Conservation (phyloP, 495 filamentous ascomycete species). For the Peziza echinospora region DNA sequence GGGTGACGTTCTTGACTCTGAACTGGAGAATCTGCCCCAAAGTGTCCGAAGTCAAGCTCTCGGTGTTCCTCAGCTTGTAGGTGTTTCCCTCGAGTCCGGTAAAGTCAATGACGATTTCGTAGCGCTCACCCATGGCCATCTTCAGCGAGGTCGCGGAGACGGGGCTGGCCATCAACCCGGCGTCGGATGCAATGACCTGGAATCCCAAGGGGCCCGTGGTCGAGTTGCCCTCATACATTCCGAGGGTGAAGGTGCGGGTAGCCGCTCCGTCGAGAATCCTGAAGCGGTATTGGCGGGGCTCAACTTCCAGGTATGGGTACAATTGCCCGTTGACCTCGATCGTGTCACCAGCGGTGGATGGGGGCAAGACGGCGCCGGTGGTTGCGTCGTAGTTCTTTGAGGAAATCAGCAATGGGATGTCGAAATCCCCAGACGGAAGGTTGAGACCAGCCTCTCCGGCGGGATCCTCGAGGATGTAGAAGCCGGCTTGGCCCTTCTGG, state of each 20-base stretch:
- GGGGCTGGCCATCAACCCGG: constrained; percentile 25
- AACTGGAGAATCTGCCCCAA: constrained; percentile 29
- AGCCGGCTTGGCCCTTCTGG: constrained; percentile 33
- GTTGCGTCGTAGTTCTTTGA: constrained; percentile 28
- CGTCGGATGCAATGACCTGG: constrained; percentile 30
- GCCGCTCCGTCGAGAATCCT: constrained; percentile 30
- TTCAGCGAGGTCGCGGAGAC: constrained; percentile 20
- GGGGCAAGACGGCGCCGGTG: constrained; percentile 24
- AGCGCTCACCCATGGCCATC: constrained; percentile 34
- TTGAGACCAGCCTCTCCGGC: constrained; percentile 24
- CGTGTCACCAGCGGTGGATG: neutral
- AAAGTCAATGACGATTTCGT: constrained; percentile 35
- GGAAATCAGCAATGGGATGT: constrained; percentile 29
- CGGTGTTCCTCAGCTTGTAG: constrained; percentile 26
- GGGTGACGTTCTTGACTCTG: constrained; percentile 25
- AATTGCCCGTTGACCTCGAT: constrained; percentile 30
- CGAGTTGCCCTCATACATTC: constrained; percentile 19
- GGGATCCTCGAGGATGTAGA: constrained; percentile 26
- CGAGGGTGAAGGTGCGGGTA: constrained; percentile 28
- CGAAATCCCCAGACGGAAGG: constrained; percentile 28
- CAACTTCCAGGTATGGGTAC: constrained; percentile 33
- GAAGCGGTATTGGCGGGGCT: constrained; percentile 36
- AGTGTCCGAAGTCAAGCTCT: neutral
- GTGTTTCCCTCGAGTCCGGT: constrained; percentile 26
- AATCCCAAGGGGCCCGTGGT: constrained; percentile 21